Evolutionary conservation across 2,329 filamentous ascomycete species (phyloP), one percentile per base, ranked within the genome.

Genomic region (Stachybotrys elegans): DNA sequence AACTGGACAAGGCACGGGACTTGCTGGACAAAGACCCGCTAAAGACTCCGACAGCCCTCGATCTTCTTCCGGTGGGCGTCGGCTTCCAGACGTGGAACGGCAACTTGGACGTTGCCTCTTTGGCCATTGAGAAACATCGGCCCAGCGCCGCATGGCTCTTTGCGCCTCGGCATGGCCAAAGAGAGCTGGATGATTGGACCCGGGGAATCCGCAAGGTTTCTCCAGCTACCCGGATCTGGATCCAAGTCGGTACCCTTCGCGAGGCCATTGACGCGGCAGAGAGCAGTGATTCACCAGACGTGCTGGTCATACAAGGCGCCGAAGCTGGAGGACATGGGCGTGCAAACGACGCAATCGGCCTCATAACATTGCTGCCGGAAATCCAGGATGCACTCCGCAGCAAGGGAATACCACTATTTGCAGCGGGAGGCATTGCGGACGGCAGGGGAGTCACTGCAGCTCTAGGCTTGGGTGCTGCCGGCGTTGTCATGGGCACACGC

Each of bases 401-500:
- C 2, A 50, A 52, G 5, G 57, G 54, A 0, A 71, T 76, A 2
- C 61, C 71, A 1, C 48, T 79, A 0, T 45, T 80, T 13, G 76
- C 75, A 2, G 73, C 75, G 0, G 76, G 76, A 4, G 76, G 76
- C 1, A 71, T 80, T 21, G 62, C 66, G 0, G 75, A 80, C 45
- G 75, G 74, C 0, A 60, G 75, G 17, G 75, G 75, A 0, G 61
- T 70, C 0, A 71, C 71, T 6, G 75, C 76, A 0, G 70, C 72
- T 2, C 57, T 79, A 12, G 59, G 66, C 1, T 63, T 80, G 1
- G 77, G 78, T 0, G 75, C 77, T 1, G 58, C 64, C 0, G 83
- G 78, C 0, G 69, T 73, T 0, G 77, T 71, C 0, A 70, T 87
- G 67, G 84, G 84, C 0, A 86, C 83, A 1, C 70, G 81, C 7